Conservation (phyloP, 768 basidiomycete genomes). For the Boletus tylopilopsis region DNA sequence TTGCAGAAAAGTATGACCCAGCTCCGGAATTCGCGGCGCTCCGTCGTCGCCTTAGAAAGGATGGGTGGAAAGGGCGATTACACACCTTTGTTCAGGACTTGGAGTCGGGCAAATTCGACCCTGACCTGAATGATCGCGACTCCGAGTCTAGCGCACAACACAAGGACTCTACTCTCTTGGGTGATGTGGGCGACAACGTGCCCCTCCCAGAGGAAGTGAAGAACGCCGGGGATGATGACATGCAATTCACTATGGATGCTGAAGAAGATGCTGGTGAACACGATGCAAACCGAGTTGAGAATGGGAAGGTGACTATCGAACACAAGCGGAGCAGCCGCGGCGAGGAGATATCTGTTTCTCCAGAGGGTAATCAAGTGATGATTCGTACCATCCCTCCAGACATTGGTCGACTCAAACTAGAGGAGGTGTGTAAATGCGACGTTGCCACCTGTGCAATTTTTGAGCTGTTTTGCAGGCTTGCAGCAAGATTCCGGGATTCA, state of each 20-base stretch:
- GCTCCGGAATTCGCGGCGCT: constrained; percentile 63
- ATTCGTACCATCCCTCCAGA: constrained; percentile 94
- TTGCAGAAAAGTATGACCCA: constrained; percentile 92
- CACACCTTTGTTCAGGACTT: constrained; percentile 75
- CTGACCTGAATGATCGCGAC: constrained; percentile 62
- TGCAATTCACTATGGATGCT: constrained; percentile 66
- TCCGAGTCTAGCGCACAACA: constrained; percentile 45
- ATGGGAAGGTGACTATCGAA: constrained; percentile 49
- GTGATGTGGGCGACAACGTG: constrained; percentile 35
- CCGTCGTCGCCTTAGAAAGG: constrained; percentile 75
- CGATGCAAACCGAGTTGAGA: constrained; percentile 53
- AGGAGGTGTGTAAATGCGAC: constrained; percentile 58
- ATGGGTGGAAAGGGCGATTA: constrained; percentile 78
- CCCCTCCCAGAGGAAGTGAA: constrained; percentile 52
- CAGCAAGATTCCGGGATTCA: constrained; percentile 71
- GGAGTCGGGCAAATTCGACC: constrained; percentile 83
- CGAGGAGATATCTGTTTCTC: constrained; percentile 65
- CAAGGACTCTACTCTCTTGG: constrained; percentile 45
- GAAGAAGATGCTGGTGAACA: constrained; percentile 70
- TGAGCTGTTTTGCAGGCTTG: constrained; percentile 53
- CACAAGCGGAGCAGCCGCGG: constrained; percentile 53
- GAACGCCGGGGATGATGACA: constrained; percentile 58
- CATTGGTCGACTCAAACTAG: constrained; percentile 83
- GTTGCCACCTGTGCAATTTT: constrained; percentile 1
- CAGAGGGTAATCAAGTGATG: constrained; percentile 89